Base-by-base conservation (phyloP, 106 monocot genomes). In the Allium fistulosum region DNA sequence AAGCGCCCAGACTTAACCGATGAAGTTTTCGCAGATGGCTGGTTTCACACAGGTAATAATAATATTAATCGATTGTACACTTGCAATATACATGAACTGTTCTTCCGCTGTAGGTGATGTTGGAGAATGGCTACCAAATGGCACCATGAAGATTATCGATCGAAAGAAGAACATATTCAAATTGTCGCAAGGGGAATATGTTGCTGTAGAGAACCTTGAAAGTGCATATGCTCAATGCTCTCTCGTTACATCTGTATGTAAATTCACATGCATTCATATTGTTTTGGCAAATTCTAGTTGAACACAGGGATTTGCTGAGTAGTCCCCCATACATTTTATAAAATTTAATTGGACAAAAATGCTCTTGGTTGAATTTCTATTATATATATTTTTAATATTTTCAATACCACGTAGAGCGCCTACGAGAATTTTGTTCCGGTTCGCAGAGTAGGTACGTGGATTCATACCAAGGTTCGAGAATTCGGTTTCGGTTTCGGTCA, bases 141-240 rank as follows among this genome's bases (percentile, higher is more conserved):
- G 97, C 46, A 70, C 92, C 26, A 84, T 97, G 97, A 97, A 97
- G 87, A 92, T 97, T 47, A 92, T 97, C 17, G 97, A 97, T 80
- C 88, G 97, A 65, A 97, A 89, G 67, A 92, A 97, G 78, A 97
- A 97, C 66, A 97, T 97, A 15, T 97, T 97, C 58, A 97, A 97
- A 76, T 71, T 97, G 76, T 92, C 92, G 2, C 97, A 97, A 71
- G 97, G 97, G 59, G 97, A 97, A 75, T 97, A 97, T 71, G 63
- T 97, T 71, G 88, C 92, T 11, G 92, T 97, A 11, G 97, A 97
- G 72, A 83, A 71, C 59, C 67, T 97, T 26, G 92, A 97, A 67
- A 89, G 72, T 49, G 69, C 74, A 53, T 97, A 89, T 67, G 61
- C 58, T 64, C 92, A 80, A 46, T 89, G 86, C 58, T 81, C 86